These are phyloP conservation scores for Moesziomyces sp. DNA, from an alignment of 1,284 basidiomycete species.

Conservation along the genomic window DNA sequence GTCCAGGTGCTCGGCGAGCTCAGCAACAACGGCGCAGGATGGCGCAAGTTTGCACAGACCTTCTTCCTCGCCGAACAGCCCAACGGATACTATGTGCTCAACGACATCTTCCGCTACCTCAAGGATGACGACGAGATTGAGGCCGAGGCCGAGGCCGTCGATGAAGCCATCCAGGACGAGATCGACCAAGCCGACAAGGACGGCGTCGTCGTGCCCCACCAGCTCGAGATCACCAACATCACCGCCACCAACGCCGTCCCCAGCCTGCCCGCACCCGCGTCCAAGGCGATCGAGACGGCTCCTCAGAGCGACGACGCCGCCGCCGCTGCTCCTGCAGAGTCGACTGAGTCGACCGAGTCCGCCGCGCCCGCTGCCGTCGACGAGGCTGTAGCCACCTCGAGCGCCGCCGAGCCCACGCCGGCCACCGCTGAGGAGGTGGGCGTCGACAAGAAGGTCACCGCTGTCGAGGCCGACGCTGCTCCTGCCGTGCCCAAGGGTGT, in stretches of 20 bases:
- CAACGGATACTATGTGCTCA: conserved; percentile 98
- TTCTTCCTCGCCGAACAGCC: conserved; percentile 99
- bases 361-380: conserved; percentile 18
- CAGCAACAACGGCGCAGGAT: conserved; percentile 82
- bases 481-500: conserved; percentile 43
- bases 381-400: conserved; percentile 32
- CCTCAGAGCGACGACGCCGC: conserved; percentile 5
- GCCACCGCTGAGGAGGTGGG: conserved; percentile 55
- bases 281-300: conserved; percentile 45
- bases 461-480: conserved; percentile 50
- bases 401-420: conserved; percentile 31
- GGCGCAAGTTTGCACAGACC: conserved; percentile 99
- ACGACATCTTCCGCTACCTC: conserved; percentile 99
- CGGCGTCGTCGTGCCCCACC: conserved; percentile 41
- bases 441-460: conserved; percentile 50
- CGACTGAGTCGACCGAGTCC: background rate
- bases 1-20: conserved; percentile 99
- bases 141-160: conserved; percentile 47
- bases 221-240: conserved; percentile 54
- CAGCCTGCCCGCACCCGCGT: conserved; percentile 42
- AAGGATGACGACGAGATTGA: conserved; percentile 89
- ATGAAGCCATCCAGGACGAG: conserved; percentile 47
- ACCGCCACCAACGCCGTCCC: conserved; percentile 51
- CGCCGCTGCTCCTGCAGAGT: background rate
- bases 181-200: conserved; percentile 43